These are phyloP conservation scores for Trichoderma pleuroti DNA, from an alignment of 2,329 filamentous ascomycete species.

Conservation along the genomic window DNA sequence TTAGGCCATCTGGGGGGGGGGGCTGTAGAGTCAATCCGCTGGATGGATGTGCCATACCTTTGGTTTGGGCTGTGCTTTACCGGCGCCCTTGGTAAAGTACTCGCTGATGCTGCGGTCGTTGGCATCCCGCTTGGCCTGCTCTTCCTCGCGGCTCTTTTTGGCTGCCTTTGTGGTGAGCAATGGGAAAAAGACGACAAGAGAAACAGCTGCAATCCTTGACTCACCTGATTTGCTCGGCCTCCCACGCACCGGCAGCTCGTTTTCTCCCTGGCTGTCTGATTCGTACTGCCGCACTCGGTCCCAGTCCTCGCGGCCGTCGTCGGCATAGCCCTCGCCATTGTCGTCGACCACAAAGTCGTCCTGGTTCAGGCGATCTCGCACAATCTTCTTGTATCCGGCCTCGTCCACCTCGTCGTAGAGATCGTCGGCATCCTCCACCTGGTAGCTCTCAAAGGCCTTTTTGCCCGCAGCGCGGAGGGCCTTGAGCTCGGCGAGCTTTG, in stretches of 20 bases:
- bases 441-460: slow-evolving; percentile 82
- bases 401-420: slow-evolving; percentile 97
- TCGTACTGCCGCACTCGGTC: slow-evolving; percentile 66
- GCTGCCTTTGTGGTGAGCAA: slow-evolving; percentile 42
- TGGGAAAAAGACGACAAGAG: background rate
- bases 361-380: slow-evolving; percentile 80
- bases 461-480: slow-evolving; percentile 85
- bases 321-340: slow-evolving; percentile 93
- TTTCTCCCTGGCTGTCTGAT: slow-evolving; percentile 64
- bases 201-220: slow-evolving; percentile 17
- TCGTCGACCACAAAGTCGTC: slow-evolving; percentile 99
- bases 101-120: slow-evolving; percentile 90
- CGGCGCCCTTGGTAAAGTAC: slow-evolving; percentile 80
- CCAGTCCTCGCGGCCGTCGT: slow-evolving; percentile 95
- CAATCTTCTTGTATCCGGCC: slow-evolving; percentile 94
- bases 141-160: slow-evolving; percentile 85
- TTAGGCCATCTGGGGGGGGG: background rate
- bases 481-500: slow-evolving; percentile 71
- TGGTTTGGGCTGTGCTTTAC: slow-evolving; percentile 65
- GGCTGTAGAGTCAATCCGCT: background rate
- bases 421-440: slow-evolving; percentile 77
- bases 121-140: slow-evolving; percentile 78
- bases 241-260: slow-evolving; percentile 38
- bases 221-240: slow-evolving; percentile 52
- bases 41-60: slow-evolving; percentile 58